Conservation (phyloP, 2,329 filamentous ascomycete species). For the Coleophoma crateriformis region DNA sequence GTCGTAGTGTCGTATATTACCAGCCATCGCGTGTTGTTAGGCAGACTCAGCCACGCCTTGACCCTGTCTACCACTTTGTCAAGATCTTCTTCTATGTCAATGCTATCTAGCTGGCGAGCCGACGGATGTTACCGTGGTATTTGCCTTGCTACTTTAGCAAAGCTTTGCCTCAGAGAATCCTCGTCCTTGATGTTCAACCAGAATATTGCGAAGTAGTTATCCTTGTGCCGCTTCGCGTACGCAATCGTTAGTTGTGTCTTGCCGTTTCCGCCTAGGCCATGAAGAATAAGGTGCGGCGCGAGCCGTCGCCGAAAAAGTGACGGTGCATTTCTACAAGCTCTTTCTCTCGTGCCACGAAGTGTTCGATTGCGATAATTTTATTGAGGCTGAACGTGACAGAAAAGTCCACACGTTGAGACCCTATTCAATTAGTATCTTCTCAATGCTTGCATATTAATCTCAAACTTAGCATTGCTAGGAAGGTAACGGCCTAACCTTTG, state of each 20-base stretch:
- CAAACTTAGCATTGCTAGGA: too few species aligned
- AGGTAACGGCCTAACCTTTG: constrained; percentile 4
- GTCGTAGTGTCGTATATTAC: constrained; percentile 30
- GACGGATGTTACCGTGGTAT: constrained; percentile 4
- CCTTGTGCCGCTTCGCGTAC: constrained; percentile 27
- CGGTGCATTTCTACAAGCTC: constrained; percentile 26
- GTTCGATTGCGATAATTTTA: constrained; percentile 18
- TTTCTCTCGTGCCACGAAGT: constrained; percentile 26
- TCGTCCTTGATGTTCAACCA: constrained; percentile 37
- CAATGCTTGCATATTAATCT: not conserved
- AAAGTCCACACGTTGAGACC: constrained; percentile 20
- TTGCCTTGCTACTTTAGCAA: constrained; percentile 8
- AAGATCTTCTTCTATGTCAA: constrained; percentile 1
- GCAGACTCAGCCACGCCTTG: constrained; percentile 3
- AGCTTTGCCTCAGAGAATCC: constrained; percentile 30
- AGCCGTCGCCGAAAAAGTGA: constrained; percentile 18
- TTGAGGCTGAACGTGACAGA: constrained; percentile 23
- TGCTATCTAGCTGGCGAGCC: constrained; percentile 1
- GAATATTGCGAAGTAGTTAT: constrained; percentile 32
- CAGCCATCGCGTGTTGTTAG: constrained; percentile 26
- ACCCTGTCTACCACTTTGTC: constrained; percentile 5
- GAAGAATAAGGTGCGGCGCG: constrained; percentile 6
- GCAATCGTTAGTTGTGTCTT: constrained; percentile 37
- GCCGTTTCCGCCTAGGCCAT: constrained; percentile 37
- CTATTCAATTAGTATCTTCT: constrained; percentile 12